These are phyloP conservation scores for Chrysanthemum lavandulifolium DNA, from an alignment of 129 eudicot species.

Conservation along the genomic window DNA sequence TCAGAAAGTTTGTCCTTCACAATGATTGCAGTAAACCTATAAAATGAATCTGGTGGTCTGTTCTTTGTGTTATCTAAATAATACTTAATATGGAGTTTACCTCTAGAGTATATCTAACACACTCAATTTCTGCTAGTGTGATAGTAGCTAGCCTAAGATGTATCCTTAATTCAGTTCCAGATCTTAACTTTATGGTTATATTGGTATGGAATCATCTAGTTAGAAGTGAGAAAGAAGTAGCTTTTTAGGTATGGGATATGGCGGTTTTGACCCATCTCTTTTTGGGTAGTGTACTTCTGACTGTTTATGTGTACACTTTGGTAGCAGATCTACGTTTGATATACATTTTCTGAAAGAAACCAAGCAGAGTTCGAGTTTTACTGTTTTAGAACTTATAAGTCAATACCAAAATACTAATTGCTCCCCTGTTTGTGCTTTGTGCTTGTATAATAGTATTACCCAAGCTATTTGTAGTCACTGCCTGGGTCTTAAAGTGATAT, in stretches of 20 bases:
- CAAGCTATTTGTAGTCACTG: constrained; percentile 8
- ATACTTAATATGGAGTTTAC: too few species aligned
- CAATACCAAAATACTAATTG: background rate
- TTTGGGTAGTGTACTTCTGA: constrained; percentile 5
- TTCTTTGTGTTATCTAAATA: too few species aligned
- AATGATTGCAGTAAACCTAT: too few species aligned
- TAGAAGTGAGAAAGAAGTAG: constrained; percentile 9
- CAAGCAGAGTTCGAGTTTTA: constrained; percentile 2
- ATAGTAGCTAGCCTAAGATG: too few species aligned
- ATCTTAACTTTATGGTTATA: too few species aligned
- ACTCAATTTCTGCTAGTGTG: too few species aligned
- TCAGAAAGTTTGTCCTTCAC: too few species aligned
- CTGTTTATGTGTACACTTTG: background rate
- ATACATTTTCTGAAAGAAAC: constrained; percentile 12
- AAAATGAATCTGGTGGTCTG: too few species aligned
- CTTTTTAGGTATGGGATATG: background rate
- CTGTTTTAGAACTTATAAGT: constrained; percentile 10
- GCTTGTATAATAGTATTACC: constrained; percentile 9
- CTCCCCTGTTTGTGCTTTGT: constrained; percentile 10
- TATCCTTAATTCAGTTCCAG: too few species aligned
- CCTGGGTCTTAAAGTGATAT: constrained; percentile 6
- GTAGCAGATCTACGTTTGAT: background rate
- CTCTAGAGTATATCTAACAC: too few species aligned
- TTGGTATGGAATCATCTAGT: background rate
- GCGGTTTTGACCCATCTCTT: constrained; percentile 11